These are phyloP conservation scores for Testicularia cyperi DNA, from an alignment of 1,284 basidiomycete genomes.

Conservation along the genomic window DNA sequence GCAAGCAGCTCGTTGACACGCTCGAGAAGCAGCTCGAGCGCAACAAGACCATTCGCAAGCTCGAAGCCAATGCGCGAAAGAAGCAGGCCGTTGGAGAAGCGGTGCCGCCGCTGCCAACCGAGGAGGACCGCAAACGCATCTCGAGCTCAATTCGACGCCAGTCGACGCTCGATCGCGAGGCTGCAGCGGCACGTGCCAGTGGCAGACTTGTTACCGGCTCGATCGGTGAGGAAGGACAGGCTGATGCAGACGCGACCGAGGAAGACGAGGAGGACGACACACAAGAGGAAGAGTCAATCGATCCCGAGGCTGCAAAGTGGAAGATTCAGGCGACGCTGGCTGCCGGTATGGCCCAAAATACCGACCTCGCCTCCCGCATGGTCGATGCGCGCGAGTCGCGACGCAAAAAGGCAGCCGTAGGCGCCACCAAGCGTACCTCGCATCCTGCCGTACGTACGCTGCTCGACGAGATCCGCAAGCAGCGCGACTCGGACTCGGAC, in stretches of 20 bases:
- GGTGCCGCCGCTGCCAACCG: constrained; percentile 14
- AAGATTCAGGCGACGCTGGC: constrained; percentile 56
- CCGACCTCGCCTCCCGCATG: constrained; percentile 54
- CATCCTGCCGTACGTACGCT: constrained; percentile 36
- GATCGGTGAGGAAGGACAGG: neutral
- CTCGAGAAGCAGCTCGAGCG: constrained; percentile 59
- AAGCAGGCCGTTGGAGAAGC: constrained; percentile 12
- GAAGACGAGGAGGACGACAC: constrained; percentile 10
- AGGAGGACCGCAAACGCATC: constrained; percentile 40
- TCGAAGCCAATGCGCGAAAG: constrained; percentile 58
- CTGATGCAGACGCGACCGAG: constrained; percentile 6
- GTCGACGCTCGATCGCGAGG: constrained; percentile 15
- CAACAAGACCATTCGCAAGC: constrained; percentile 58
- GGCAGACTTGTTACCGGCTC: neutral
- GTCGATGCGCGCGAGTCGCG: constrained; percentile 50
- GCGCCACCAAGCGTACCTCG: constrained; percentile 16
- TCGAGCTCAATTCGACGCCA: constrained; percentile 37
- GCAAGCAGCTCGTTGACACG: constrained; percentile 66
- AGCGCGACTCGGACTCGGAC: constrained; percentile 38
- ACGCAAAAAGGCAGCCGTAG: constrained; percentile 17
- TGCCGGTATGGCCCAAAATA: constrained; percentile 55
- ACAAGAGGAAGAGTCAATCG: constrained; percentile 23
- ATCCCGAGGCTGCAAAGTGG: constrained; percentile 53
- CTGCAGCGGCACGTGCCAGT: neutral
- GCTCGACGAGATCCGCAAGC: constrained; percentile 48